A percentile compares a stretch with the other conserved stretches of the same genome.
Conservation (phyloP, 768 basidiomycete species). For the Lenzites betulinus region DNA sequence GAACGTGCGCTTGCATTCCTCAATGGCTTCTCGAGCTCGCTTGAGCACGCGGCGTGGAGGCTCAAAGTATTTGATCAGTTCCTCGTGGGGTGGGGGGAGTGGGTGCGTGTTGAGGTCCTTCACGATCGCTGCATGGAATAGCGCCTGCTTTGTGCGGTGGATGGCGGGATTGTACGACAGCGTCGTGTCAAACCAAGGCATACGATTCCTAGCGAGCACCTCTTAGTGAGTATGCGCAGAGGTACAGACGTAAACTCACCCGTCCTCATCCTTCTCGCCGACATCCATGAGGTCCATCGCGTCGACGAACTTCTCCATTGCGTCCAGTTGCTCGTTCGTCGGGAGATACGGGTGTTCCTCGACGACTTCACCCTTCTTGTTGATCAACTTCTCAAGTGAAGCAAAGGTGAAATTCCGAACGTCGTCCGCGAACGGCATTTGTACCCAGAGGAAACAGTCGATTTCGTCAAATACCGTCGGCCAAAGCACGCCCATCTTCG, state of each 20-base stretch:
- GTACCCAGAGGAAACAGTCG: slow-evolving; percentile 81
- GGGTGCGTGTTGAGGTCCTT: slow-evolving; percentile 73
- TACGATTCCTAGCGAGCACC: slow-evolving; percentile 46
- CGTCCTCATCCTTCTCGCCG: slow-evolving; percentile 75
- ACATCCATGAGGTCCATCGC: slow-evolving; percentile 83
- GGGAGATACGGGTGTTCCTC: slow-evolving; percentile 82
- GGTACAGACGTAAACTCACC: slow-evolving; percentile 44
- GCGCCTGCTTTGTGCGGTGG: slow-evolving; percentile 90
- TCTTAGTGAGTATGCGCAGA: neutral
- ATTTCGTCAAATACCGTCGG: slow-evolving; percentile 60
- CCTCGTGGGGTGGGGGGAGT: slow-evolving; percentile 83
- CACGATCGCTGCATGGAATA: slow-evolving; percentile 84
- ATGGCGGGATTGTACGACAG: slow-evolving; percentile 87
- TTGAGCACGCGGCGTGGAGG: slow-evolving; percentile 72
- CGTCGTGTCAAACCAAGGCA: slow-evolving; percentile 76
- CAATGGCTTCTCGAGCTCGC: slow-evolving; percentile 53
- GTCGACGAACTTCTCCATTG: slow-evolving; percentile 89
- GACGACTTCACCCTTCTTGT: slow-evolving; percentile 73
- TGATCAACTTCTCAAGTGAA: slow-evolving; percentile 71
- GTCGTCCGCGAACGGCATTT: slow-evolving; percentile 98
- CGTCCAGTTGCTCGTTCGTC: slow-evolving; percentile 70
- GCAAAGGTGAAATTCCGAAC: slow-evolving; percentile 86
- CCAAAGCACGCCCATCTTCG: slow-evolving; percentile 81
- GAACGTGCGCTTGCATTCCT: slow-evolving; percentile 64
- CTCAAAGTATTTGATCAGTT: slow-evolving; percentile 81